These are phyloP conservation scores for Phascolomyces articulosus DNA, from an alignment of 371 early-diverging fungal genomes.

Conservation along the genomic window DNA sequence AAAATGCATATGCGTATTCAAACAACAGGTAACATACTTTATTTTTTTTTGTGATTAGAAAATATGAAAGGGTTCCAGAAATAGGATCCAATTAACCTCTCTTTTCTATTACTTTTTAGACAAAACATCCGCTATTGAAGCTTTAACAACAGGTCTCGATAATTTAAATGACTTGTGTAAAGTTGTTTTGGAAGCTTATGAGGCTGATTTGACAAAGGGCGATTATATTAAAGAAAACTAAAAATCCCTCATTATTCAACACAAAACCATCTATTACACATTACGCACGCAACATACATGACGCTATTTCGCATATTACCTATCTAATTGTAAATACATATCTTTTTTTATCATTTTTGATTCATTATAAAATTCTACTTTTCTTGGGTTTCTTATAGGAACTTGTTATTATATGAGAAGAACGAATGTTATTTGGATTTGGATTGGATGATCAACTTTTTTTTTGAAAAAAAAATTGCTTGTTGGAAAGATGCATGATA, in stretches of 20 bases:
- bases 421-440: too few species aligned
- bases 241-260: not conserved
- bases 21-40: conserved; percentile 64
- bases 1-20: conserved; percentile 96
- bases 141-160: conserved; percentile 84
- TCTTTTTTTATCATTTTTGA: not conserved
- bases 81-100: not conserved
- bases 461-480: too few species aligned
- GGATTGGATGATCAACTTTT: too few species aligned
- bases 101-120: conserved; percentile 35
- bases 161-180: conserved; percentile 77
- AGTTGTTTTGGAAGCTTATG: conserved; percentile 66
- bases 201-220: conserved; percentile 51
- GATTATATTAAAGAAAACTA: conserved; percentile 18
- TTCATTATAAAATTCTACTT: not conserved
- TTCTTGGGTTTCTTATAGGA: not conserved
- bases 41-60: not conserved
- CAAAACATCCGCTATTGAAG: conserved; percentile 80
- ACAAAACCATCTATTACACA: not conserved
- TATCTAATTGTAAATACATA: not conserved
- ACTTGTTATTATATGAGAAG: too few species aligned
- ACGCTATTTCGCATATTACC: too few species aligned
- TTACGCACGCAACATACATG: not conserved
- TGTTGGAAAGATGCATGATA: too few species aligned
- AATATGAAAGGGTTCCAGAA: not conserved